Evolutionary conservation across 140 eudicot genomes (phyloP).

Genomic region (Senecio squalidus): DNA sequence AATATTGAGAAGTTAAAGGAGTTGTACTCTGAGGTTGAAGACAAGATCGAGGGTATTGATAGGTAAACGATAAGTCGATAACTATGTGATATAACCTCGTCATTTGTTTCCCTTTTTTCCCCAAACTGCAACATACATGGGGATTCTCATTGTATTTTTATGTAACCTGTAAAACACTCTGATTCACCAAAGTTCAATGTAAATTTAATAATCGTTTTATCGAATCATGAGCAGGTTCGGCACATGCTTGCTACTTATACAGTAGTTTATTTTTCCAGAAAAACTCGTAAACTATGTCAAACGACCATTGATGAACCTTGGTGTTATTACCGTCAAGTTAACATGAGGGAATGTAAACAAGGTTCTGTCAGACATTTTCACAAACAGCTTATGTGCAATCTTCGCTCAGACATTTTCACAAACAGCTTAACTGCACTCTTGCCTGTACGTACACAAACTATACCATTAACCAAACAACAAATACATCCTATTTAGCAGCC

Average conservation of each 20-base stretch:
- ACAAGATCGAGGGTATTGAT: conserved; percentile 94
- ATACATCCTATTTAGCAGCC: neutral
- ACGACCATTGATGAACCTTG: no score
- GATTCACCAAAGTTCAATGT: conserved; percentile 20
- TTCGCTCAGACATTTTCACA: no score
- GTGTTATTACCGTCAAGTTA: neutral
- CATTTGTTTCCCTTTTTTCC: conserved; percentile 26
- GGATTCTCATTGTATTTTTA: conserved; percentile 19
- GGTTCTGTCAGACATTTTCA: neutral
- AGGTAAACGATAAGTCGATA: conserved; percentile 28
- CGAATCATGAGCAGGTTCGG: no score
- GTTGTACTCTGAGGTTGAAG: conserved; percentile 94
- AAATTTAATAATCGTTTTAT: conserved; percentile 14
- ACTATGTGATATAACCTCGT: conserved; percentile 20
- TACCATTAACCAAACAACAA: neutral
- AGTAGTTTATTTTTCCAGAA: no score
- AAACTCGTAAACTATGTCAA: no score
- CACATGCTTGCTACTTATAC: no score
- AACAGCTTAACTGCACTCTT: no score
- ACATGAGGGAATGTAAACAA: neutral
- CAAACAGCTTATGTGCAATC: conserved; percentile 11
- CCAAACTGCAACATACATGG: conserved; percentile 21
- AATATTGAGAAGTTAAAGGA: conserved; percentile 80
- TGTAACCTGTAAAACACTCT: conserved; percentile 19
- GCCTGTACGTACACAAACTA: neutral